phyloP scores from a whole-genome alignment of 208 protist species.

The Herpetomonas tarakana region DNA sequence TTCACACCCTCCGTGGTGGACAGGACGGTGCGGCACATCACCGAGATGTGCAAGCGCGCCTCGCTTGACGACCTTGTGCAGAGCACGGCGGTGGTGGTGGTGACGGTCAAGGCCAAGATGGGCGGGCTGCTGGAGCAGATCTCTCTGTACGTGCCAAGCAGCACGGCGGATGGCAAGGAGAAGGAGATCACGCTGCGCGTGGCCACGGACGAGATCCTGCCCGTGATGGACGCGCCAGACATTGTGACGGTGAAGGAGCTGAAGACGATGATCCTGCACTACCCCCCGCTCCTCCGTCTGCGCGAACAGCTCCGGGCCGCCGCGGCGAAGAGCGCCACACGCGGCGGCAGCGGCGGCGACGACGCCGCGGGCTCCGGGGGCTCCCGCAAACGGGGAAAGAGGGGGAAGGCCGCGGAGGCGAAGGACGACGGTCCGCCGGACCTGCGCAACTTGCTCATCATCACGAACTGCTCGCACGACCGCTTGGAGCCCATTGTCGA shows the following conservation, averaged over 20 bases:
- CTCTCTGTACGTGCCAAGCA: slow-evolving; percentile 71
- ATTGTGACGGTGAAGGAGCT: slow-evolving; percentile 78
- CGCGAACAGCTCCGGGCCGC: slow-evolving; percentile 17
- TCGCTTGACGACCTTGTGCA: slow-evolving; percentile 58
- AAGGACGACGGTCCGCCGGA: slow-evolving; percentile 12
- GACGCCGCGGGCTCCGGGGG: background rate
- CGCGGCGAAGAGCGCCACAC: slow-evolving; percentile 4
- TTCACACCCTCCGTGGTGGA: slow-evolving; percentile 31
- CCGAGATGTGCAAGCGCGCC: slow-evolving; percentile 31
- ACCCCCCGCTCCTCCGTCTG: slow-evolving; percentile 63
- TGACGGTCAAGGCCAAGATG: slow-evolving; percentile 53
- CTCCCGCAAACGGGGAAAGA: background rate
- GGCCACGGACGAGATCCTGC: slow-evolving; percentile 80
- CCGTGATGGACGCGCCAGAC: slow-evolving; percentile 52
- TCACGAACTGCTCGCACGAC: slow-evolving; percentile 68
- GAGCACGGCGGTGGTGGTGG: slow-evolving; percentile 75
- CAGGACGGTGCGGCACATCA: slow-evolving; percentile 33
- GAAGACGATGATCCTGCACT: slow-evolving; percentile 66
- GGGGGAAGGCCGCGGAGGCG: background rate
- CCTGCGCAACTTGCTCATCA: slow-evolving; percentile 78
- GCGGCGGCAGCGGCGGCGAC: slow-evolving; percentile 5
- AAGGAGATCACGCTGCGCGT: slow-evolving; percentile 67
- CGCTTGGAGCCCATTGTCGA: slow-evolving; percentile 72
- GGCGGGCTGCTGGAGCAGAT: slow-evolving; percentile 78
- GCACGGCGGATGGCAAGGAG: slow-evolving; percentile 26